Percentiles rank a stretch among this genome's conserved stretches.
Conservation (phyloP, 495 filamentous ascomycete genomes). For the Neohortaea acidophila region DNA sequence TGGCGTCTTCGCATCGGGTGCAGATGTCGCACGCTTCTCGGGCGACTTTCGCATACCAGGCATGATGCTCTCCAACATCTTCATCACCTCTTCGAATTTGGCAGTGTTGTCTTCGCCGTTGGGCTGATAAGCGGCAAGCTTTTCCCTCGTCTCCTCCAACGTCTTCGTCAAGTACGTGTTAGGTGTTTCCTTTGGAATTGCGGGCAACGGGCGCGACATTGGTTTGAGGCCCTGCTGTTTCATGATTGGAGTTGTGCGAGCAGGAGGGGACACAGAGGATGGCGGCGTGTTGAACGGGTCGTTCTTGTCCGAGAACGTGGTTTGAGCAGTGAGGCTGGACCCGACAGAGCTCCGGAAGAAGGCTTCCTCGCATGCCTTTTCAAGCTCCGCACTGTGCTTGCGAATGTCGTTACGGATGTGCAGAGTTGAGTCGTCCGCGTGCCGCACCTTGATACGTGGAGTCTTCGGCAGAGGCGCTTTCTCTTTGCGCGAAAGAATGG, state of each 20-base stretch:
- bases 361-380: slow-evolving; percentile 60
- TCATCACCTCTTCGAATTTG: slow-evolving; percentile 43
- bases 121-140: slow-evolving; percentile 35
- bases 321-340: slow-evolving; percentile 27
- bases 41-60: slow-evolving; percentile 1
- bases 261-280: slow-evolving; percentile 27
- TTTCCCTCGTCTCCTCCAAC: slow-evolving; percentile 41
- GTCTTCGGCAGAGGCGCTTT: slow-evolving; percentile 6
- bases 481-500: slow-evolving; percentile 20
- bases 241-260: neutral
- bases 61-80: slow-evolving; percentile 18
- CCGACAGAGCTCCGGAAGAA: slow-evolving; percentile 59
- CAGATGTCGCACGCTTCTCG: slow-evolving; percentile 36
- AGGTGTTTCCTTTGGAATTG: slow-evolving; percentile 27
- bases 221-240: slow-evolving; percentile 5
- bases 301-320: slow-evolving; percentile 29
- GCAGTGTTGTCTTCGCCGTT: slow-evolving; percentile 17
- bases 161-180: slow-evolving; percentile 36
- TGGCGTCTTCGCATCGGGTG: slow-evolving; percentile 22
- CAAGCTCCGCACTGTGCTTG: slow-evolving; percentile 50
- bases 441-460: slow-evolving; percentile 25
- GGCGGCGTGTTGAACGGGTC: slow-evolving; percentile 27
- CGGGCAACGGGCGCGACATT: slow-evolving; percentile 23
- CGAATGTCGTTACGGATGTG: slow-evolving; percentile 47
- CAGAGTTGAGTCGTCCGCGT: slow-evolving; percentile 29